phyloP scores from a whole-genome alignment of 108 stramenopile genomes.

The Fragilariopsis cylindrus region DNA sequence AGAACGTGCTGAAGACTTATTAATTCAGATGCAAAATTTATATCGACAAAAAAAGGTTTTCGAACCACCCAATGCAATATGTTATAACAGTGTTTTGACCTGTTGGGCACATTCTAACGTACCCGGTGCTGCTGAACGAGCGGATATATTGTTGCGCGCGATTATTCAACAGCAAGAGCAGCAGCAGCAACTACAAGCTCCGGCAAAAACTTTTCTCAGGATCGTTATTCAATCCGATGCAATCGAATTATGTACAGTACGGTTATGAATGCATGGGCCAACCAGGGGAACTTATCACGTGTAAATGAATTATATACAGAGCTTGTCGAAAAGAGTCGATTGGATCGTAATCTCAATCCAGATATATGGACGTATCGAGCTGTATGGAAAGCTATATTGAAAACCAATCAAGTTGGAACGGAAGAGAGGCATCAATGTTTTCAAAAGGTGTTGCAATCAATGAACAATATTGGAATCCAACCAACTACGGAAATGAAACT shows the following conservation, averaged over 20 bases:
- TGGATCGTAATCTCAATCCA: conserved; percentile 12
- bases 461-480: not conserved
- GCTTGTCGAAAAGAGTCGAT: not conserved
- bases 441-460: not conserved
- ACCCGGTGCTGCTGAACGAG: conserved; percentile 23
- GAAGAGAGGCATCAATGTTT: not conserved
- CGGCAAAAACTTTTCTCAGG: conserved; percentile 9
- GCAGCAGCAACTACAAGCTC: not conserved
- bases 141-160: conserved; percentile 32
- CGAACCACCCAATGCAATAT: conserved; percentile 56
- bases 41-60: conserved; percentile 2
- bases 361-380: conserved; percentile 30
- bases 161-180: conserved; percentile 36
- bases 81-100: conserved; percentile 67
- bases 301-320: not conserved
- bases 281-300: conserved; percentile 31
- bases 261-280: conserved; percentile 70
- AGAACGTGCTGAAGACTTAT: conserved; percentile 33
- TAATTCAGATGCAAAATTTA: conserved; percentile 30
- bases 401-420: not conserved
- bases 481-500: not conserved
- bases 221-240: conserved; percentile 19
- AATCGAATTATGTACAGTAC: conserved; percentile 58
- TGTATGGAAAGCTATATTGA: conserved; percentile 31
- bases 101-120: conserved; percentile 39